Base-by-base conservation (phyloP, 1,284 basidiomycete genomes). In the Melampsora occidentalis region DNA sequence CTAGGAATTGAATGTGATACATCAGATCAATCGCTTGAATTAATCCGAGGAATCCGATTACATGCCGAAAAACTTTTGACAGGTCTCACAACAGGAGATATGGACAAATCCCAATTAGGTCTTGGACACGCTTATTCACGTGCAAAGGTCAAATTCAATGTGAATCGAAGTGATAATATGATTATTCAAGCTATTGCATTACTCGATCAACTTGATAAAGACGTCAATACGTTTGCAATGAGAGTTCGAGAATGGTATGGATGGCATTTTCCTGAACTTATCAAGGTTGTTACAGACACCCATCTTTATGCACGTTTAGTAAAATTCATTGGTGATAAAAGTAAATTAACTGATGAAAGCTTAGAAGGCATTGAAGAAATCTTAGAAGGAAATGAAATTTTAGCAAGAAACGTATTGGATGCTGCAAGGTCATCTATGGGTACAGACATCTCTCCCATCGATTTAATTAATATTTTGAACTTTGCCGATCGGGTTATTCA, bases 121-220 rank as follows among this genome's bases (percentile, higher is more conserved):
- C 88, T 99, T 67, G 96, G 96, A 68, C 96, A 99, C 87, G 93
- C 93, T 25, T 98, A 97, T 87, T 98, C 94, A 42, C 91, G 96
- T 80, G 92, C 95, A 77, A 99, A 99, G 84, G 91, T 99, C 81
- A 97, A 97, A 86, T 99, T 99, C 90, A 99, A 99, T 86, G 96
- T 98, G 80, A 98, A 99, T 88, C 89, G 96, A 80, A 90, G 93
- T 79, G 96, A 99, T 86, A 99, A 99, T 87, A 99, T 99, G 96
- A 99, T 99, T 86, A 99, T 99, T 82, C 97, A 99, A 85, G 96
- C 96, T 72, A 98, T 99, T 82, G 92, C 96, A 2, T 90, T 98
- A 75, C 92, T 98, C 81, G 96, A 99, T 86, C 95, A 97, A 83
- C 91, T 99, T 83, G 96, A 99, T 89, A 99, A 98, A 87, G 96